phyloP scores from a whole-genome alignment of 345 rosid species.

The Raphanus raphanistrum region DNA sequence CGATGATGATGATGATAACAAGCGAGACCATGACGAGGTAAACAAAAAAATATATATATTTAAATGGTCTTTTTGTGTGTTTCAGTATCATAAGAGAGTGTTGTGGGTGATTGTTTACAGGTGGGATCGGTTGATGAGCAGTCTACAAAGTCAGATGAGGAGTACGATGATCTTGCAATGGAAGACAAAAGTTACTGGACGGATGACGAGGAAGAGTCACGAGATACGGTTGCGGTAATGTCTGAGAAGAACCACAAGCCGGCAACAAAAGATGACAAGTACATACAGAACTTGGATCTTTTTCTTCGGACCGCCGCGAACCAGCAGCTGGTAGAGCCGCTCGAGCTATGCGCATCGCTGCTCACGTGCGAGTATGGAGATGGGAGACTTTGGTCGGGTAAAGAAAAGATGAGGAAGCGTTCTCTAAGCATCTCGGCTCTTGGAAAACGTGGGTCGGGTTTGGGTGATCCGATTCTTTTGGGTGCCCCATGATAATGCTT shows the following conservation, averaged over 20 bases:
- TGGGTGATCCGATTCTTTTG: slow-evolving; percentile 58
- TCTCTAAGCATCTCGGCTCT: slow-evolving; percentile 82
- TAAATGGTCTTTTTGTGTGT: not conserved
- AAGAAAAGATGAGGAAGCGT: slow-evolving; percentile 55
- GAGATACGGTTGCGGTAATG: slow-evolving; percentile 39
- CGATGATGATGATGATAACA: slow-evolving; percentile 51
- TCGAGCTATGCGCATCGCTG: slow-evolving; percentile 48
- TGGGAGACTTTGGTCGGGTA: slow-evolving; percentile 38
- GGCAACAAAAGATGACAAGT: slow-evolving; percentile 49
- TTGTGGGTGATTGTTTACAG: slow-evolving; percentile 37
- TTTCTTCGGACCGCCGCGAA: slow-evolving; percentile 50
- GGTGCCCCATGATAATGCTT: slow-evolving; percentile 47
- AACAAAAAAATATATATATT: too few species aligned
- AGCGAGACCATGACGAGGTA: slow-evolving; percentile 72
- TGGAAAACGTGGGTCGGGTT: slow-evolving; percentile 50
- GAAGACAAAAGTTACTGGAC: slow-evolving; percentile 75
- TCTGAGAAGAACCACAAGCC: slow-evolving; percentile 23
- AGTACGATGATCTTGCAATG: slow-evolving; percentile 96
- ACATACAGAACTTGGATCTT: slow-evolving; percentile 55
- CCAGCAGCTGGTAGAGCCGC: slow-evolving; percentile 50
- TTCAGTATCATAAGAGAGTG: not conserved
- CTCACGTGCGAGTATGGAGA: slow-evolving; percentile 48
- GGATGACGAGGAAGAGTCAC: slow-evolving; percentile 53
- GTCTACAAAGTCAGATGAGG: slow-evolving; percentile 91
- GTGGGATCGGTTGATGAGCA: slow-evolving; percentile 98